phyloP scores from a whole-genome alignment of 2,329 filamentous ascomycete genomes.

The Atkinsonella texensis region DNA sequence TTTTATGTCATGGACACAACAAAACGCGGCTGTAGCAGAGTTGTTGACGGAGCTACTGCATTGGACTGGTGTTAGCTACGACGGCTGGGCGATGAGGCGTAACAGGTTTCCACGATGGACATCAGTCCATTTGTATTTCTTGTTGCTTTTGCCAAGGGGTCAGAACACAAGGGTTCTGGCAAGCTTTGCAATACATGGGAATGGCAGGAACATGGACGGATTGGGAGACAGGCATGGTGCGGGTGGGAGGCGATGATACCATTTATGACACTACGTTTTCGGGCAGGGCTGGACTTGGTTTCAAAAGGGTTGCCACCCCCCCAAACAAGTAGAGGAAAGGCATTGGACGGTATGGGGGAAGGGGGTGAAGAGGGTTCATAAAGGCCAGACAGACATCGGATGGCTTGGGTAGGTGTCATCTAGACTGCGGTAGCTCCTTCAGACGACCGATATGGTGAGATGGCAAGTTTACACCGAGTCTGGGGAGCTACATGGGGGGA shows the following conservation, averaged over 20 bases:
- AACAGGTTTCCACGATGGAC: constrained; percentile 9
- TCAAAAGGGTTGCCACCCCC: neutral
- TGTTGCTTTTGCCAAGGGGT: constrained; percentile 7
- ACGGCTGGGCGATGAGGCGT: constrained; percentile 10
- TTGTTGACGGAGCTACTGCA: constrained; percentile 6
- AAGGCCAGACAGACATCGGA: neutral
- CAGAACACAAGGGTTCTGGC: constrained; percentile 12
- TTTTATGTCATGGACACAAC: constrained; percentile 4
- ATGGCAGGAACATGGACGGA: constrained; percentile 9
- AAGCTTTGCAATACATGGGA: constrained; percentile 9
- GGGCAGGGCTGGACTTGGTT: neutral
- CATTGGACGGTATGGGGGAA: no score
- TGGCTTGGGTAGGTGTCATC: neutral
- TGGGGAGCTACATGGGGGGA: neutral
- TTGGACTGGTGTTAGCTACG: constrained; percentile 9
- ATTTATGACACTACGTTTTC: constrained; percentile 22
- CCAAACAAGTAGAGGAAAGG: neutral
- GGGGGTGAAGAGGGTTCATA: neutral
- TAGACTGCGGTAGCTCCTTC: neutral
- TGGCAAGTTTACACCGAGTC: constrained; percentile 1
- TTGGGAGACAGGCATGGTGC: constrained; percentile 13
- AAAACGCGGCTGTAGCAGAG: constrained; percentile 4
- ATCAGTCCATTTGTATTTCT: neutral
- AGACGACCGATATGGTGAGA: neutral
- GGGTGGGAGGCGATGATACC: constrained; percentile 21